These are phyloP conservation scores for Dryas integrifolia DNA, from an alignment of 331 rosid species.

Conservation along the genomic window DNA sequence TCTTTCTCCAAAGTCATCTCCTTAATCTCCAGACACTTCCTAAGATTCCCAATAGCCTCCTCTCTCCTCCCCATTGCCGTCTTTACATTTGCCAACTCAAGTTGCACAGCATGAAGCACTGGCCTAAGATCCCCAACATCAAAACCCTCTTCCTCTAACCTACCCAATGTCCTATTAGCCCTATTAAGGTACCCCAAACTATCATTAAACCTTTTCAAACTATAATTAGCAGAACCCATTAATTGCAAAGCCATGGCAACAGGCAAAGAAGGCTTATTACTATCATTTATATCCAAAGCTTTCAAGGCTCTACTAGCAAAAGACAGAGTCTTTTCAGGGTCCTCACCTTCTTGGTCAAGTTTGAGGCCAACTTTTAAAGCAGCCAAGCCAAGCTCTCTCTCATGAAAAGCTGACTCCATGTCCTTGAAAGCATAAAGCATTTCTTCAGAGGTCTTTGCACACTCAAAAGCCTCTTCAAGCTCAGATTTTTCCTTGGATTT, in stretches of 20 bases:
- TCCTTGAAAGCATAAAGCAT: conserved; percentile 63
- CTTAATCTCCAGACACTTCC: conserved; percentile 79
- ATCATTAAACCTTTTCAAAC: conserved; percentile 69
- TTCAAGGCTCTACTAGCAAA: conserved; percentile 71
- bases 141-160: conserved; percentile 55
- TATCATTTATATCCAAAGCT: conserved; percentile 53
- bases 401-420: conserved; percentile 63
- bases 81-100: conserved; percentile 77
- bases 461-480: conserved; percentile 79
- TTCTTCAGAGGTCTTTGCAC: conserved; percentile 54
- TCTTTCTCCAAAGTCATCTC: conserved; percentile 70
- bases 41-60: conserved; percentile 75
- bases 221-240: conserved; percentile 64
- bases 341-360: conserved; percentile 85
- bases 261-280: conserved; percentile 42
- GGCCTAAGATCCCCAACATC: conserved; percentile 58
- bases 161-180: conserved; percentile 69
- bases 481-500: conserved; percentile 54
- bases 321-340: conserved; percentile 62
- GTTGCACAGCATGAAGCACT: conserved; percentile 85
- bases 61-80: conserved; percentile 92
- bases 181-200: conserved; percentile 78
- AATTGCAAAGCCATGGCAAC: conserved; percentile 84
- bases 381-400: conserved; percentile 74
- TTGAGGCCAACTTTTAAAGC: conserved; percentile 75